phyloP scores from a whole-genome alignment of 345 rosid genomes.

The Litchi chinensis region DNA sequence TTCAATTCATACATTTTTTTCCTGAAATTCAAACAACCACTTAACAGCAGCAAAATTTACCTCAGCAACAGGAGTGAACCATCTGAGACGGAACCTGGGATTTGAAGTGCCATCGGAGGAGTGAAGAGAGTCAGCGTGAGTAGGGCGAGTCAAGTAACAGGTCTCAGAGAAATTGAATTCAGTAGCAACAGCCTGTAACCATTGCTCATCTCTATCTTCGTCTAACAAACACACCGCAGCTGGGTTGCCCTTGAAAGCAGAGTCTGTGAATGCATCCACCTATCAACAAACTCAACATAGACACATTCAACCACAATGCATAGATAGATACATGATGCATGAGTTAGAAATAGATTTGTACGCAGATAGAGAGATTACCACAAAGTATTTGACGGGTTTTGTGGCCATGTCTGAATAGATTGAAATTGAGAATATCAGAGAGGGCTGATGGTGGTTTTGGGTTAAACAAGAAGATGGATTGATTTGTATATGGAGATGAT shows the following conservation, averaged over 20 bases:
- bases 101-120: background rate
- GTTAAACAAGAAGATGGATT: background rate
- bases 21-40: background rate
- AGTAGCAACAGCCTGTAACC: constrained; percentile 63
- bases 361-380: constrained; percentile 30
- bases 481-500: background rate
- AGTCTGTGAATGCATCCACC: constrained; percentile 76
- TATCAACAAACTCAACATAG: constrained; percentile 1
- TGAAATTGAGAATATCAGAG: background rate
- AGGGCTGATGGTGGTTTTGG: too few relatives aligned
- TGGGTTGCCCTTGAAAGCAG: constrained; percentile 81
- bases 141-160: constrained; percentile 43
- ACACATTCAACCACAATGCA: background rate
- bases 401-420: constrained; percentile 31
- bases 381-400: constrained; percentile 43
- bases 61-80: constrained; percentile 68
- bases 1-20: too few relatives aligned
- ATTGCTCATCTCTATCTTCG: constrained; percentile 60
- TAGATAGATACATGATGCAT: background rate
- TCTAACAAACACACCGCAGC: constrained; percentile 80
- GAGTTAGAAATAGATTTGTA: background rate
- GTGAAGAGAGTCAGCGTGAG: constrained; percentile 8
- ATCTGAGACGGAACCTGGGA: constrained; percentile 59
- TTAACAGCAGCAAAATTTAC: background rate
- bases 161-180: constrained; percentile 64